Percentiles rank a stretch among this genome's conserved stretches.
Evolutionary conservation across 768 basidiomycete species (phyloP).

Genomic region (Hericium erinaceus): DNA sequence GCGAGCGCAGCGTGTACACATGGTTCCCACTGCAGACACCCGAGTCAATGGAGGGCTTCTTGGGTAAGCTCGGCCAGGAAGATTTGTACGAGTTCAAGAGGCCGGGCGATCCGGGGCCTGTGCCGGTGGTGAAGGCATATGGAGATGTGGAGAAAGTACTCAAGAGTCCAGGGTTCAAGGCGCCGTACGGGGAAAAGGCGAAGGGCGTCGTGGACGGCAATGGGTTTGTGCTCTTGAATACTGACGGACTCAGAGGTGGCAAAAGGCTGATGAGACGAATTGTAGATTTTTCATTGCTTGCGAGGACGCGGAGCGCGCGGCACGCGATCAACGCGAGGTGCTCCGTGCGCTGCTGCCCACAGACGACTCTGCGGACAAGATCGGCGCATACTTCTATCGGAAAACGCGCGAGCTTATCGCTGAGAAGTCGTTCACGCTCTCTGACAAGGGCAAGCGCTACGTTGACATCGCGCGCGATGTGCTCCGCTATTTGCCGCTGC

Average conservation of each 20-base stretch:
- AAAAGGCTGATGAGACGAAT: not conserved
- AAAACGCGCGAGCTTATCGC: conserved; percentile 52
- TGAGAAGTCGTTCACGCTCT: conserved; percentile 42
- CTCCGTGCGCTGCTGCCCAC: conserved; percentile 37
- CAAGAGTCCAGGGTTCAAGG: conserved; percentile 35
- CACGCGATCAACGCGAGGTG: conserved; percentile 41
- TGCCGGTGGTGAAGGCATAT: conserved; percentile 35
- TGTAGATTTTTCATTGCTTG: conserved; percentile 58
- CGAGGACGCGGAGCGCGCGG: conserved; percentile 26
- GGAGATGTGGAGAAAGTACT: conserved; percentile 45
- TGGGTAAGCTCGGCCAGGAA: conserved; percentile 44
- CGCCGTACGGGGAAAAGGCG: conserved; percentile 42
- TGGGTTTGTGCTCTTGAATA: conserved; percentile 36
- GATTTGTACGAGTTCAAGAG: conserved; percentile 47
- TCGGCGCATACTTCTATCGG: conserved; percentile 55
- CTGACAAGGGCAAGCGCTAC: conserved; percentile 40
- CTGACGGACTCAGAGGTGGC: too few species aligned
- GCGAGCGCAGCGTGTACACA: conserved; percentile 62
- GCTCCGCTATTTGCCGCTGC: conserved; percentile 50
- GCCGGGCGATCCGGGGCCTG: conserved; percentile 27
- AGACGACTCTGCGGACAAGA: conserved; percentile 37
- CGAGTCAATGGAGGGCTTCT: conserved; percentile 47
- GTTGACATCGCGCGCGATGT: conserved; percentile 68
- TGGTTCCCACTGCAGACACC: conserved; percentile 90
- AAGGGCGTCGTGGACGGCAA: conserved; percentile 44